Conservation (phyloP, 352 stramenopile genomes). For the Phytophthora pinifolia region DNA sequence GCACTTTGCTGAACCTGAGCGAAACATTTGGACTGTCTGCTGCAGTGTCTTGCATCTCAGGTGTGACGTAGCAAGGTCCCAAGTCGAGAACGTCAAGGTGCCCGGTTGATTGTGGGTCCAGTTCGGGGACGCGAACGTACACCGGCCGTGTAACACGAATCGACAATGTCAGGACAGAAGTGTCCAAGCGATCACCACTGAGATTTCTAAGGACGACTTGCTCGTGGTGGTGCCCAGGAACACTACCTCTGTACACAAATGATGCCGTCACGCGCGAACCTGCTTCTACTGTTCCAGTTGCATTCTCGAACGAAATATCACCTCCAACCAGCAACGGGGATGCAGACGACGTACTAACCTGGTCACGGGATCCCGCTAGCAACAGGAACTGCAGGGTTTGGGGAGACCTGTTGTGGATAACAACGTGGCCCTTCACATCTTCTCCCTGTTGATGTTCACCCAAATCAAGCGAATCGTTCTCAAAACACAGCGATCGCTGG, state of each 20-base stretch:
- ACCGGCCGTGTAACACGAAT: constrained; percentile 76
- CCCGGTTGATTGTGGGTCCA: constrained; percentile 77
- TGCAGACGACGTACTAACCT: constrained; percentile 17
- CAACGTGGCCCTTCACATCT: constrained; percentile 55
- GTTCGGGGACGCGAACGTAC: constrained; percentile 81
- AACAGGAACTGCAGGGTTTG: constrained; percentile 76
- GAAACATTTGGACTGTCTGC: constrained; percentile 73
- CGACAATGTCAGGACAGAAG: constrained; percentile 59
- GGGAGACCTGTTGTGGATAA: constrained; percentile 69
- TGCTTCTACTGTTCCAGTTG: constrained; percentile 68
- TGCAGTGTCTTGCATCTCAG: constrained; percentile 81
- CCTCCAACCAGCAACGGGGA: constrained; percentile 35
- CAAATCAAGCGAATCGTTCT: constrained; percentile 70
- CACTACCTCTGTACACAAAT: constrained; percentile 72
- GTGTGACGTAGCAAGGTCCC: constrained; percentile 82
- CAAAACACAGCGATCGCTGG: constrained; percentile 67
- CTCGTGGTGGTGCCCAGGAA: constrained; percentile 72
- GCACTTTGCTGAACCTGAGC: constrained; percentile 85
- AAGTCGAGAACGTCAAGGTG: constrained; percentile 76
- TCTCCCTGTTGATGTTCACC: constrained; percentile 75
- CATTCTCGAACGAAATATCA: constrained; percentile 73
- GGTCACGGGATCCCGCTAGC: constrained; percentile 51
- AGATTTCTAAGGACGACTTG: constrained; percentile 85
- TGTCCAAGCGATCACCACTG: constrained; percentile 76
- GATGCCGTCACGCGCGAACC: constrained; percentile 44